phyloP scores from a whole-genome alignment of 306 rosid species.

The Begonia masoniana region DNA sequence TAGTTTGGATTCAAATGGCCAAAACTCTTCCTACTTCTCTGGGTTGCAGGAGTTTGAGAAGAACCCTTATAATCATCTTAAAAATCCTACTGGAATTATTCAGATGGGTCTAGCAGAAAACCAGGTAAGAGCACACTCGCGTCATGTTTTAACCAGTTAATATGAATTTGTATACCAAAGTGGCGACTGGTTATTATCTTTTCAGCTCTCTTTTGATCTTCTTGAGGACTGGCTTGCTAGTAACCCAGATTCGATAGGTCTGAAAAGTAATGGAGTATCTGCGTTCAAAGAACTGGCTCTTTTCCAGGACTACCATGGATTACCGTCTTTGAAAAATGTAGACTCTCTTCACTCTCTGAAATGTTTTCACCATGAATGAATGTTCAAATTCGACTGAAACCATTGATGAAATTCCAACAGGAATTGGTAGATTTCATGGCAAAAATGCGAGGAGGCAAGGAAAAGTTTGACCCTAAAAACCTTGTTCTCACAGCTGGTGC shows the following conservation, averaged over 20 bases:
- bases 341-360: not conserved
- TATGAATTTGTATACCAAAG: conserved; percentile 1
- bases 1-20: conserved; percentile 55
- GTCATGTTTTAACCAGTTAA: not conserved
- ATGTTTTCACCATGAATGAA: not conserved
- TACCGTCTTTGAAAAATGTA: conserved; percentile 66
- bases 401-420: conserved; percentile 14
- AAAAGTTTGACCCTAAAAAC: conserved; percentile 28
- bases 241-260: conserved; percentile 38
- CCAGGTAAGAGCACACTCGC: conserved; percentile 23
- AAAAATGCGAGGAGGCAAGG: conserved; percentile 44
- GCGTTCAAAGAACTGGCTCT: conserved; percentile 62
- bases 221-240: conserved; percentile 49
- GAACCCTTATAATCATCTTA: conserved; percentile 50
- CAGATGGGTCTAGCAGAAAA: conserved; percentile 97
- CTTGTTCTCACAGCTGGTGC: conserved; percentile 82
- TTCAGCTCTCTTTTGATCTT: conserved; percentile 66
- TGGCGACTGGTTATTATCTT: not conserved
- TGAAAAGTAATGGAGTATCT: conserved; percentile 45
- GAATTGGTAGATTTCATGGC: conserved; percentile 52
- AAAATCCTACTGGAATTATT: conserved; percentile 61
- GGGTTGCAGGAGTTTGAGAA: conserved; percentile 82
- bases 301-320: conserved; percentile 84
- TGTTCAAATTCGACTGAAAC: not conserved
- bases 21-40: conserved; percentile 62